Percentiles rank a stretch among this genome's conserved stretches.
Conservation (phyloP, 257 asterid genomes). For the Oldenlandia corymbosa region DNA sequence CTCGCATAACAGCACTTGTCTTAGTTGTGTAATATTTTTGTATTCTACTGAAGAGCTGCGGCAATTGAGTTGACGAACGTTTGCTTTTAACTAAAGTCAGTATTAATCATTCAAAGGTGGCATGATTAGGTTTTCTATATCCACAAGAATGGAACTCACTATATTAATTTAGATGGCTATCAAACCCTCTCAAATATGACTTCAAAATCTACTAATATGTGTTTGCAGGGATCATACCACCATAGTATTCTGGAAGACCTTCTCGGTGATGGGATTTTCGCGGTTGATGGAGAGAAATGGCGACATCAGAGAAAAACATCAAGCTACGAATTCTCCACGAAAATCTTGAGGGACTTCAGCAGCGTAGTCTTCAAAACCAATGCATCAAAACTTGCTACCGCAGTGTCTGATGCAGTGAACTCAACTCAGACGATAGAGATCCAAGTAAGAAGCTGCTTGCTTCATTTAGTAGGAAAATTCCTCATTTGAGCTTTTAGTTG, state of each 20-base stretch:
- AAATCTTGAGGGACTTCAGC: constrained; percentile 56
- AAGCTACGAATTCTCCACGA: constrained; percentile 60
- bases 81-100: too few species aligned
- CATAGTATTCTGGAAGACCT: constrained; percentile 45
- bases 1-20: neutral
- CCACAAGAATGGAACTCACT: neutral
- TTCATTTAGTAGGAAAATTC: neutral
- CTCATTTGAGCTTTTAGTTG: neutral
- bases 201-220: neutral
- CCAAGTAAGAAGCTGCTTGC: constrained; percentile 28
- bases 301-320: constrained; percentile 55
- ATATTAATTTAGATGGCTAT: neutral
- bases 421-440: constrained; percentile 36
- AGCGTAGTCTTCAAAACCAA: constrained; percentile 43
- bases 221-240: constrained; percentile 44
- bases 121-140: neutral
- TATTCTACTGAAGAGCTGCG: neutral
- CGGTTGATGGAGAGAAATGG: constrained; percentile 61
- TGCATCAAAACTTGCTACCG: constrained; percentile 45
- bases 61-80: too few species aligned
- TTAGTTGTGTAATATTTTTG: too few species aligned
- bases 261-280: constrained; percentile 63
- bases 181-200: neutral
- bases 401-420: constrained; percentile 30
- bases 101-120: too few species aligned